phyloP scores from a whole-genome alignment of 148 eudicot genomes.

The Camellia sinensis region DNA sequence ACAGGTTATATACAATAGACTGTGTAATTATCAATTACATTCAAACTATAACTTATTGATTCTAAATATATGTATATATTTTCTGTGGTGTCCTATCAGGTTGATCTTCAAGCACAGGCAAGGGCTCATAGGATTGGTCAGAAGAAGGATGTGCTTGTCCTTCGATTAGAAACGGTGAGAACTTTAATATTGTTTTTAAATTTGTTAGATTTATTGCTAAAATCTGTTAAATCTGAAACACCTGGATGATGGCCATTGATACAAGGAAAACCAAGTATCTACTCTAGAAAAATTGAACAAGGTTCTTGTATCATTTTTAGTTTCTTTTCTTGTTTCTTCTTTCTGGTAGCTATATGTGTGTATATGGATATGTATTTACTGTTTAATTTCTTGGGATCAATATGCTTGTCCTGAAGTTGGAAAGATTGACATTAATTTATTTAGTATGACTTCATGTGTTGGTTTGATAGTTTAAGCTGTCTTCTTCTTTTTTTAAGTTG shows the following conservation, averaged over 20 bases:
- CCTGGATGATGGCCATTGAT: background rate
- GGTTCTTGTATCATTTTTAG: background rate
- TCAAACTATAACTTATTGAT: background rate
- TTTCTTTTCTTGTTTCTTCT: background rate
- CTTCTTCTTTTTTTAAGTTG: background rate
- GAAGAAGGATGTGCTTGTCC: slow-evolving; percentile 99
- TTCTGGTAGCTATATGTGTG: background rate
- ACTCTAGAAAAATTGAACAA: background rate
- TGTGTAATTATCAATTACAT: background rate
- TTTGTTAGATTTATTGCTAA: slow-evolving; percentile 7
- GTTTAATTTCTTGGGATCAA: background rate
- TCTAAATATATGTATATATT: slow-evolving; percentile 1
- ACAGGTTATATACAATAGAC: slow-evolving; percentile 43
- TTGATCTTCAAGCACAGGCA: slow-evolving; percentile 99
- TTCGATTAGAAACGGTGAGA: slow-evolving; percentile 91
- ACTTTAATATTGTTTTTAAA: slow-evolving; percentile 1
- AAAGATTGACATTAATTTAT: background rate
- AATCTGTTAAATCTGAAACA: slow-evolving; percentile 1
- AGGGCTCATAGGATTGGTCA: slow-evolving; percentile 99
- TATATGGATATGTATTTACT: background rate
- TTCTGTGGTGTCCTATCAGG: slow-evolving; percentile 42
- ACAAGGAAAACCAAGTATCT: background rate
- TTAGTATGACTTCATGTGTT: background rate
- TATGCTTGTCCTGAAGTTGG: background rate
- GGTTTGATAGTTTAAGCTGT: background rate